Base-by-base conservation (phyloP, 1,139 yeast genomes). In the Arxiozyma heterogenica region DNA sequence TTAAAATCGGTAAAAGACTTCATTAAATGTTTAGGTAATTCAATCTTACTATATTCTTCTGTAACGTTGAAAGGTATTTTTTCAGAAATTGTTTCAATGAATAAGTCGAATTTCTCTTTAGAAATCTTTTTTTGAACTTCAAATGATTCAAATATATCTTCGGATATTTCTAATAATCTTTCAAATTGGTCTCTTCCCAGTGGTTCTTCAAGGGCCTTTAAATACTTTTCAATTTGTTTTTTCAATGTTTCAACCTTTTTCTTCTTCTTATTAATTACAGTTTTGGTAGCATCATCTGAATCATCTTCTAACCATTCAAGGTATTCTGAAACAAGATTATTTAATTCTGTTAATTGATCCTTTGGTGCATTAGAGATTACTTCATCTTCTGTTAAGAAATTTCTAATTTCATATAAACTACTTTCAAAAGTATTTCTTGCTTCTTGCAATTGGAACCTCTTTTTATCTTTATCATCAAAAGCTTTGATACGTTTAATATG, bases 271-370 rank as follows among this genome's bases (percentile, higher is more conserved):
- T 70, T 67, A 42, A 74, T 63, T 49, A 66, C 64, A 54, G 72
- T 73, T 45, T 76, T 56, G 0, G 75, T 59, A 1, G 88, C 79
- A 38, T 73, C 74, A 54, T 82, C 86, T 53, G 88, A 79, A 23
- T 84, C 91, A 60, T 79, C 82, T 53, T 88, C 95, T 43, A 89
- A 73, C 96, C 96, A 88, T 58, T 86, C 94, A 52, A 86, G 71
- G 25, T 76, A 71, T 25, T 81, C 83, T 38, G 73, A 59, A 1
- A 84, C 77, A 3, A 70, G 46, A 0, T 66, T 65, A 1, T 75
- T 60, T 6, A 78, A 73, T 11, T 66, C 65, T 4, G 70, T 72
- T 2, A 75, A 52, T 21, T 77, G 61, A 15, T 72, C 73, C 12
- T 67, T 61, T 11, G 76, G 74, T 1, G 72, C 73, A 30, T 68